Conservation (phyloP, 768 basidiomycete species). For the Basidioascus undulatus region DNA sequence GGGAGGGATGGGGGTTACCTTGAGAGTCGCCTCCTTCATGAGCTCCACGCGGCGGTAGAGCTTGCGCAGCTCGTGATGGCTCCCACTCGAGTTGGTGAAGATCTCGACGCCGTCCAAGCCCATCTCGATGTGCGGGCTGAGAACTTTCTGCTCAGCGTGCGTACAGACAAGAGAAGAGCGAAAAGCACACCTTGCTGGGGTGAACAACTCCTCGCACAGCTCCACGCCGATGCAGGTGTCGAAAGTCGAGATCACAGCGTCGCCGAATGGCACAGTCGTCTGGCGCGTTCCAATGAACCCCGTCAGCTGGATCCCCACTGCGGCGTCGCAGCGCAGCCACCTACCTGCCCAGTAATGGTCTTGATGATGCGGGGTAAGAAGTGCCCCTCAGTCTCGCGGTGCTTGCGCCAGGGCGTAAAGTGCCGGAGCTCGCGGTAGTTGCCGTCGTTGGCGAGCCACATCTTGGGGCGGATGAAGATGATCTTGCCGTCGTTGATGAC, state of each 20-base stretch:
- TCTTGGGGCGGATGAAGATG: constrained; percentile 85
- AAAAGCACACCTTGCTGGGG: constrained; percentile 53
- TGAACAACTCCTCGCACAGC: constrained; percentile 92
- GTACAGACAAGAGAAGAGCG: background rate
- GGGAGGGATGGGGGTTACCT: constrained; percentile 32
- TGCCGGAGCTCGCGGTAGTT: constrained; percentile 74
- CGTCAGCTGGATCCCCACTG: background rate
- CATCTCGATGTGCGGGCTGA: constrained; percentile 88
- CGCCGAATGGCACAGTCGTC: constrained; percentile 83
- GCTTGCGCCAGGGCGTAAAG: constrained; percentile 88
- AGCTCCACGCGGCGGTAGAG: constrained; percentile 71
- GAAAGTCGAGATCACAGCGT: constrained; percentile 71
- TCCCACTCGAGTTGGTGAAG: constrained; percentile 94
- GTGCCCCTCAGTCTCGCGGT: constrained; percentile 71
- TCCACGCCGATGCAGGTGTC: constrained; percentile 96
- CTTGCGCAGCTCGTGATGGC: constrained; percentile 96
- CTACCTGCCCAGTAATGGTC: constrained; percentile 65
- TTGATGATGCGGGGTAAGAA: constrained; percentile 74
- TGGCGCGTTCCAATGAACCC: too few species aligned
- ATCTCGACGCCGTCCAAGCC: constrained; percentile 97
- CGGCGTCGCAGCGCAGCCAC: constrained; percentile 1
- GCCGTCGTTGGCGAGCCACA: constrained; percentile 98
- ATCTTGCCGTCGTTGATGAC: constrained; percentile 70
- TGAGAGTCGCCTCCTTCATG: constrained; percentile 87
- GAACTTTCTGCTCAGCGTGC: background rate